These are phyloP conservation scores for Debaryomyces hansenii DNA, from an alignment of 805 yeast genomes.

Conservation along the genomic window DNA sequence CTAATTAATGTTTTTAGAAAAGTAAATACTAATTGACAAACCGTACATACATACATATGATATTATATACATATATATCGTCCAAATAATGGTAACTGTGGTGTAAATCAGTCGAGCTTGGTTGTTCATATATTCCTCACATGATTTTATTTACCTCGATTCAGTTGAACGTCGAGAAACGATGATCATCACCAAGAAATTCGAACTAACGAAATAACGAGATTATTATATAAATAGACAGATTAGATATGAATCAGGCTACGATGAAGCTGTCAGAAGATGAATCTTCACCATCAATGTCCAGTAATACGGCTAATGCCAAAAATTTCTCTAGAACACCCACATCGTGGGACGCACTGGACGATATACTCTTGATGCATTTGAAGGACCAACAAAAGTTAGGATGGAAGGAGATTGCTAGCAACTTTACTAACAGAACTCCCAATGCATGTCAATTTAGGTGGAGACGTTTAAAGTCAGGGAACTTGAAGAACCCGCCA, in stretches of 20 bases:
- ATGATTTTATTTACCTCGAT: slow-evolving; percentile 2
- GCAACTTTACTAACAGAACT: slow-evolving; percentile 43
- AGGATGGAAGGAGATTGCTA: slow-evolving; percentile 49
- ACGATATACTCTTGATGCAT: slow-evolving; percentile 46
- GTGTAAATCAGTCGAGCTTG: too few species aligned
- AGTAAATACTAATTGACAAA: too few species aligned
- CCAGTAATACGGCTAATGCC: slow-evolving; percentile 4
- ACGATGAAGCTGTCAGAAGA: background rate
- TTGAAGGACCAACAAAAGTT: slow-evolving; percentile 45
- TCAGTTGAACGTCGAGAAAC: slow-evolving; percentile 13
- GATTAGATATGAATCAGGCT: background rate
- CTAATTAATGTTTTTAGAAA: background rate
- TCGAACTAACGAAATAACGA: background rate
- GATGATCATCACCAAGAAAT: slow-evolving; percentile 15
- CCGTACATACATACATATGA: too few species aligned
- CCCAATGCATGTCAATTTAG: slow-evolving; percentile 50
- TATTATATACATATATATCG: too few species aligned
- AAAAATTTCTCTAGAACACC: slow-evolving; percentile 40
- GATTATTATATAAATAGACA: background rate
- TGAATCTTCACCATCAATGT: background rate
- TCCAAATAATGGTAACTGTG: too few species aligned
- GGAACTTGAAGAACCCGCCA: slow-evolving; percentile 45
- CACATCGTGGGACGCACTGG: slow-evolving; percentile 50
- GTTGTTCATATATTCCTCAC: background rate
- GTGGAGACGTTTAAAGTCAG: slow-evolving; percentile 47